phyloP scores from a whole-genome alignment of 2,329 filamentous ascomycete species.

The Anisogramma anomala region DNA sequence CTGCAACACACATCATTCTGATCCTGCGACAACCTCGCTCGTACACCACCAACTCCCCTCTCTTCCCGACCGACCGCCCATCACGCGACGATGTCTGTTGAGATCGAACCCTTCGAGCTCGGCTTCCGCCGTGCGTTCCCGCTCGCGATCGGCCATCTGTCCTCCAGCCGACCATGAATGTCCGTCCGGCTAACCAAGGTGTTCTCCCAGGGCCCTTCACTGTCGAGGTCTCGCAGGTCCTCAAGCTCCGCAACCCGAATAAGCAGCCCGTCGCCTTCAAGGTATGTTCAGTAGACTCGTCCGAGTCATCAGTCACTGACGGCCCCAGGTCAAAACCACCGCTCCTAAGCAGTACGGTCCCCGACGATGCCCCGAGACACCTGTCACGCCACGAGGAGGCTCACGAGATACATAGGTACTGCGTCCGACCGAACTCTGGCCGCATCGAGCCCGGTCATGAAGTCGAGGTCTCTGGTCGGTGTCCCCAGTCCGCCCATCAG shows the following conservation, averaged over 20 bases:
- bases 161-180: neutral
- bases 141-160: neutral
- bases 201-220: constrained; percentile 49
- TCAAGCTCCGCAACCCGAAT: constrained; percentile 55
- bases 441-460: constrained; percentile 82
- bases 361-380: constrained; percentile 14
- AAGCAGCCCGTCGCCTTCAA: constrained; percentile 56
- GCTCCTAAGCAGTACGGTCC: constrained; percentile 86
- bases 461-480: constrained; percentile 83
- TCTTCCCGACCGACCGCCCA: neutral
- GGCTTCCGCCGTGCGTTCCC: constrained; percentile 72
- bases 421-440: constrained; percentile 91
- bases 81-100: constrained; percentile 68
- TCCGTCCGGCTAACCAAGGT: constrained; percentile 14
- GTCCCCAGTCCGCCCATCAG: neutral
- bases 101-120: constrained; percentile 83
- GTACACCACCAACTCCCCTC: constrained; percentile 1
- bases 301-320: constrained; percentile 19
- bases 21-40: constrained; percentile 4
- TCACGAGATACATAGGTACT: constrained; percentile 56
- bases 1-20: no score
- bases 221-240: constrained; percentile 50
- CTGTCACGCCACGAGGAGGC: constrained; percentile 13
- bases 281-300: constrained; percentile 30
- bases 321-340: constrained; percentile 83